Evolutionary conservation across 495 filamentous ascomycete species (phyloP), one percentile per base, ranked within the genome.

Genomic region (Xylaria venustula): DNA sequence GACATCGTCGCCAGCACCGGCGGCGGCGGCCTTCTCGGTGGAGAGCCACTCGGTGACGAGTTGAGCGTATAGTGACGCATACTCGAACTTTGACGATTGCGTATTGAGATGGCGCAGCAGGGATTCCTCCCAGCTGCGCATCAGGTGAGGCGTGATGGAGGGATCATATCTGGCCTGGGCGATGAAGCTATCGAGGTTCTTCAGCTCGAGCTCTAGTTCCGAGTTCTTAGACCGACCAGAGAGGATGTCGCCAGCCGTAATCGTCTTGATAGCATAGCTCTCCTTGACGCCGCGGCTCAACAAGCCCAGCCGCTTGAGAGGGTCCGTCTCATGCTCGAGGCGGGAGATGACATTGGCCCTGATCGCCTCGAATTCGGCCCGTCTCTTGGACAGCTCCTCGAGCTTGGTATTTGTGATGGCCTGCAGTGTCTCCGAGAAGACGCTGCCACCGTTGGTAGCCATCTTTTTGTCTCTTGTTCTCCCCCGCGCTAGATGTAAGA

Each of bases 381-480:
- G 83, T 61, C 87, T 80, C 60, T 87, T 87, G 17, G 81, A 81
- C 7, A 89, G 77, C 58, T 87, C 85, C 19, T 71, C 76, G 50
- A 89, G 80, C 66, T 90, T 90, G 45, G 83, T 86, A 28, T 73
- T 73, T 20, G 86, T 90, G 72, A 90, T 88, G 9, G 84, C 83
- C 61, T 83, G 81, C 17, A 90, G 77, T 15, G 85, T 87, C 66
- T 85, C 79, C 7, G 86, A 86, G 59, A 88, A 77, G 53, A 77
- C 72, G 34, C 66, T 68, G 26, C 66, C 63, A 44, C 40, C 14
- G 23, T 45, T 55, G 25, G 25, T 32, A 20, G 40, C 11, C 53
- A 55, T 55, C 40, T 45, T 45, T 11, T 7, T 23, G 8, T 2
- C 40, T 7, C 22, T 14, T 54, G n/a, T n/a, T n/a, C n/a, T n/a